Base-by-base conservation (phyloP, 2,329 filamentous ascomycete species). In the Seiridium unicorne region DNA sequence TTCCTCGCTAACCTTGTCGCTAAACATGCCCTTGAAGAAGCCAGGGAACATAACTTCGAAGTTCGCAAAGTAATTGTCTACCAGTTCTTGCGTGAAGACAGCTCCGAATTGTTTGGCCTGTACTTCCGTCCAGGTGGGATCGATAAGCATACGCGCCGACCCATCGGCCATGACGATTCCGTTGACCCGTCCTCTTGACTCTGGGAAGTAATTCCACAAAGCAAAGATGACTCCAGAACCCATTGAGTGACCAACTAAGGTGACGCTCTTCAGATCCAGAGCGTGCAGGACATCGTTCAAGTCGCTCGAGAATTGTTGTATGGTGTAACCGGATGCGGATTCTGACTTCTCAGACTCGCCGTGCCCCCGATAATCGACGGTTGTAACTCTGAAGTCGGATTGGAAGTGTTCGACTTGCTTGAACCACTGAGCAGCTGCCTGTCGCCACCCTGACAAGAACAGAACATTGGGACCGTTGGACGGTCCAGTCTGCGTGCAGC, bases 241-340 rank as follows among this genome's bases (percentile, higher is more conserved):
- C 68, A 75, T 75, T 0, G 72, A 74, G 61, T 76, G 74, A 1
- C 67, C 73, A 54, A 75, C 62, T 9, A 76, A 62, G 60, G 66
- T 66, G 10, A 69, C 65, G n/a, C 70, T 56, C 2, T 62, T 63
- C 42, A 75, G 67, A 51, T 74, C 60, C 11, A 76, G 69, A 11
- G 69, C 60, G 4, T 55, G 59, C 18, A 73, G 58, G 53, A 73
- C 10, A 32, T 42, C 18, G 7, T 55, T 42, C 9, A 55, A 40
- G 26, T 55, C 53, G 26, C 26, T n/a, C 1, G 38, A n/a, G 9
- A 55, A 31, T 8, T 4, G 4, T 31, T 8, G n/a, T 11, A 55
- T 40, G n/a, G 18, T 3, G 35, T 18, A 18, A 11, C 11, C 10
- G 9, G 69, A 62, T 11, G 71, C 63, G 2, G 73, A 46, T 46